A percentile compares a stretch with the other conserved stretches of the same genome.
These are phyloP conservation scores for Apiospora pterosperma DNA, from an alignment of 2,329 filamentous ascomycete species.

Conservation along the genomic window DNA sequence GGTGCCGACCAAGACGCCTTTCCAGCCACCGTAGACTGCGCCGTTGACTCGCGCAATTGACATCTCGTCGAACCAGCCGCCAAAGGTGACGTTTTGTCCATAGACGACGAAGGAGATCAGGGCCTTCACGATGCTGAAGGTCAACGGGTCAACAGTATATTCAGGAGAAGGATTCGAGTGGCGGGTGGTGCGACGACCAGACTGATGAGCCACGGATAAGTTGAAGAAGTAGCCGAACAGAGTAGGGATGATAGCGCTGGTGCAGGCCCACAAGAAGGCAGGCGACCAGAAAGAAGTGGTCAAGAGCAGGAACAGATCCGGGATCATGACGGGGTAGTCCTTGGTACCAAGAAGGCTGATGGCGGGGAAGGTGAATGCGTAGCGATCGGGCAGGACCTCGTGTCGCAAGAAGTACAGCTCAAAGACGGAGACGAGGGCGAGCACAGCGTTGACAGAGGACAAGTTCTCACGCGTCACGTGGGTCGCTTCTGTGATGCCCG, in stretches of 20 bases:
- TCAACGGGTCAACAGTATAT: conserved; percentile 76
- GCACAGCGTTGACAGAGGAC: conserved; percentile 69
- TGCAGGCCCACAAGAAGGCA: conserved; percentile 71
- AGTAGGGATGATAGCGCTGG: conserved; percentile 67
- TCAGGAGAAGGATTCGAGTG: conserved; percentile 41
- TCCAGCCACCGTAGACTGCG: conserved; percentile 69
- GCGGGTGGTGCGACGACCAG: conserved; percentile 37
- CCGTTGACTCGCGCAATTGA: conserved; percentile 61
- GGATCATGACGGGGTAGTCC: conserved; percentile 63
- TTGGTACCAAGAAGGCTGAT: conserved; percentile 51
- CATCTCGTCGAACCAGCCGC: conserved; percentile 56
- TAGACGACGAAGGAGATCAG: conserved; percentile 80
- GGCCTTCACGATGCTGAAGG: conserved; percentile 87
- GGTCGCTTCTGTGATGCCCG: conserved; percentile 63
- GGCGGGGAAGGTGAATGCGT: conserved; percentile 70
- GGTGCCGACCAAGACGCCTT: conserved; percentile 65
- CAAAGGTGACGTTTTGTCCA: conserved; percentile 59
- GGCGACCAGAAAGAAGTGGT: conserved; percentile 82
- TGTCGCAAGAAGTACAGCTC: conserved; percentile 69
- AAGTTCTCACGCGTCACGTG: conserved; percentile 65
- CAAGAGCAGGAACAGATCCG: conserved; percentile 77
- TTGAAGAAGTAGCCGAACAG: conserved; percentile 88
- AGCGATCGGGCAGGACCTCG: conserved; percentile 68
- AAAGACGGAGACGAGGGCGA: conserved; percentile 63
- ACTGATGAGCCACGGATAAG: conserved; percentile 52